phyloP scores from a whole-genome alignment of 2,329 filamentous ascomycete genomes.

The Apiospora aurea region DNA sequence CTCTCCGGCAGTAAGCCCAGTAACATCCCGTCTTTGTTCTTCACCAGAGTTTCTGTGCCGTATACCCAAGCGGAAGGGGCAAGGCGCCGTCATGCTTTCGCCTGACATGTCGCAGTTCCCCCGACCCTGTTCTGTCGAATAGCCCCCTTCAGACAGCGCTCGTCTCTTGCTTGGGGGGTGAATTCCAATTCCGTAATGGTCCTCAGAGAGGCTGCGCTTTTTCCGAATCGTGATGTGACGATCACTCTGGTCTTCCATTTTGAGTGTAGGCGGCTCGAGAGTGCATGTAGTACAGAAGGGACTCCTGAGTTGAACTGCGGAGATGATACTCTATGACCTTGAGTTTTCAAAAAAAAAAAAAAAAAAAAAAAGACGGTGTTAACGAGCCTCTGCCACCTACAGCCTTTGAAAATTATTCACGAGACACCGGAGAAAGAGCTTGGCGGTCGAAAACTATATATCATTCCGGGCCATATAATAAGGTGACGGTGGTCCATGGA shows the following conservation, averaged over 20 bases:
- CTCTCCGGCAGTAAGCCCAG: not conserved
- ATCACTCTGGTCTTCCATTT: not conserved
- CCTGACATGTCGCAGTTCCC: not conserved
- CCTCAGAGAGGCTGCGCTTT: not conserved
- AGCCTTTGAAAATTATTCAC: not conserved
- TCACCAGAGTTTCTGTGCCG: not conserved
- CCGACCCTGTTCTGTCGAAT: not conserved
- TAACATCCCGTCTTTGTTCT: not conserved
- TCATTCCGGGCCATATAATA: not conserved
- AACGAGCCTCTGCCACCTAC: not conserved
- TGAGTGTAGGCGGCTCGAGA: not conserved
- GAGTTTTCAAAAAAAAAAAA: rapidly evolving
- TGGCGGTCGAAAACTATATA: not conserved
- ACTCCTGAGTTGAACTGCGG: too few relatives aligned
- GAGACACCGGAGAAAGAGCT: not conserved
- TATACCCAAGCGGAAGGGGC: too few relatives aligned
- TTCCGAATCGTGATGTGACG: not conserved
- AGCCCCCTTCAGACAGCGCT: not conserved
- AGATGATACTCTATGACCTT: not conserved
- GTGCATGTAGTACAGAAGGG: not conserved
- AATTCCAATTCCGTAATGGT: not conserved
- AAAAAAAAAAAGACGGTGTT: rapidly evolving
- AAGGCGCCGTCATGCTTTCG: not conserved
- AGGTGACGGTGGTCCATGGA: not conserved
- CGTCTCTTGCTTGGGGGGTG: not conserved